These are phyloP conservation scores for Fusarium nygamai DNA, from an alignment of 2,329 filamentous ascomycete species.

Conservation along the genomic window DNA sequence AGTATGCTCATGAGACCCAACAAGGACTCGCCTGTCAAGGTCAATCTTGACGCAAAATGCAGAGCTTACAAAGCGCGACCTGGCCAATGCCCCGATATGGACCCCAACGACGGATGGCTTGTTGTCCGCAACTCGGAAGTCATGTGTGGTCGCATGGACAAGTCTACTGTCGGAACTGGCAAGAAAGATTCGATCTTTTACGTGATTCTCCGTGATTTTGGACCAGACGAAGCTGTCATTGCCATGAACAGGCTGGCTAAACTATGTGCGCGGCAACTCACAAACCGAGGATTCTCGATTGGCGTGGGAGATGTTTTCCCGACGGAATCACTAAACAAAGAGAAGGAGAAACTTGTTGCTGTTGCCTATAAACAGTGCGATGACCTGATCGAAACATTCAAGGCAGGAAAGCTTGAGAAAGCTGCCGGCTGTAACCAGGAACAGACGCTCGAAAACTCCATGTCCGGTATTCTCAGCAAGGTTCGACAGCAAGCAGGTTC, in stretches of 20 bases:
- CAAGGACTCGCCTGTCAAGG: constrained; percentile 79
- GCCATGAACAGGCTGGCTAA: constrained; percentile 96
- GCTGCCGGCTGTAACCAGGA: constrained; percentile 91
- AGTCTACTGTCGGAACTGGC: constrained; percentile 93
- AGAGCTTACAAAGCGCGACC: constrained; percentile 77
- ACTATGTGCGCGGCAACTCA: constrained; percentile 86
- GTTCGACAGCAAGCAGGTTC: constrained; percentile 92
- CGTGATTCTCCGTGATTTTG: constrained; percentile 93
- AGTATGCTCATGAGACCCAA: constrained; percentile 92
- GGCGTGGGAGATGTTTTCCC: constrained; percentile 96
- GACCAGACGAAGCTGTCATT: constrained; percentile 84
- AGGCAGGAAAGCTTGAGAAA: constrained; percentile 82
- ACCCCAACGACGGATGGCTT: constrained; percentile 88
- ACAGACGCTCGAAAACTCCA: constrained; percentile 87
- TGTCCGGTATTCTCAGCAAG: constrained; percentile 90
- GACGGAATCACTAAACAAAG: constrained; percentile 71
- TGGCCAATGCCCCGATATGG: constrained; percentile 73
- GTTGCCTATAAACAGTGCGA: constrained; percentile 84
- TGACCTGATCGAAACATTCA: constrained; percentile 82
- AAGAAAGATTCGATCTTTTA: constrained; percentile 99
- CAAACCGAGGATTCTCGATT: constrained; percentile 94
- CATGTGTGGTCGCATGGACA: constrained; percentile 98
- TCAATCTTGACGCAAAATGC: constrained; percentile 95
- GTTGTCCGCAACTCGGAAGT: constrained; percentile 96
- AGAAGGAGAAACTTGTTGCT: constrained; percentile 81